A percentile compares a stretch with the other conserved stretches of the same genome.
phyloP scores from a whole-genome alignment of 2,329 filamentous ascomycete species.

The Leptographium wingfieldii region DNA sequence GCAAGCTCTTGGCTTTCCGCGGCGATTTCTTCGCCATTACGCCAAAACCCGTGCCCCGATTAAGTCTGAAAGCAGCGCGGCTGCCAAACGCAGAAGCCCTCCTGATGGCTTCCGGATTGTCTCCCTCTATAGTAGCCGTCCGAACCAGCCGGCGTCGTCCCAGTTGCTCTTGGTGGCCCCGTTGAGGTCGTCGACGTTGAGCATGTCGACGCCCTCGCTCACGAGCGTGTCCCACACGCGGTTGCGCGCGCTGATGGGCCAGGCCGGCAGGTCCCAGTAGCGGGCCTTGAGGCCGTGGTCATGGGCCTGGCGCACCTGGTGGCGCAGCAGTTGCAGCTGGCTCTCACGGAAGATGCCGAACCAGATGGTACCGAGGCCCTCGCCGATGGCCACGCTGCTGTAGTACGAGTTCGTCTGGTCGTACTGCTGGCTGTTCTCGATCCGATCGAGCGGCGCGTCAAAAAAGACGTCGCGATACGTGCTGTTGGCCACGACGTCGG shows the following conservation, averaged over 20 bases:
- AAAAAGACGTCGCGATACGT: conserved; percentile 51
- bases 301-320: conserved; percentile 38
- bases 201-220: conserved; percentile 43
- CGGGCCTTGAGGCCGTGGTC: conserved; percentile 40
- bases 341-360: conserved; percentile 26
- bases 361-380: conserved; percentile 39
- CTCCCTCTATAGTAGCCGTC: background rate
- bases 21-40: too few relatives aligned
- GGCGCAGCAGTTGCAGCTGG: conserved; percentile 30
- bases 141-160: background rate
- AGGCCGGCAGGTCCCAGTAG: conserved; percentile 52
- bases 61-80: too few relatives aligned
- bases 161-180: conserved; percentile 10
- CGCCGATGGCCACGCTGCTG: conserved; percentile 45
- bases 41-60: too few relatives aligned
- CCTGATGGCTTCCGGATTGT: too few relatives aligned
- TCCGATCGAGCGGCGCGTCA: conserved; percentile 46
- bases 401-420: conserved; percentile 50
- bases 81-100: too few relatives aligned
- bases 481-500: conserved; percentile 36
- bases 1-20: too few relatives aligned
- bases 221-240: conserved; percentile 43
- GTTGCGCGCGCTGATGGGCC: conserved; percentile 45
- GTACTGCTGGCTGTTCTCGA: conserved; percentile 24
- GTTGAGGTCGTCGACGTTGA: conserved; percentile 48